phyloP scores from a whole-genome alignment of 192 early-diverging fungal genomes.

The Oehlia diaphana region DNA sequence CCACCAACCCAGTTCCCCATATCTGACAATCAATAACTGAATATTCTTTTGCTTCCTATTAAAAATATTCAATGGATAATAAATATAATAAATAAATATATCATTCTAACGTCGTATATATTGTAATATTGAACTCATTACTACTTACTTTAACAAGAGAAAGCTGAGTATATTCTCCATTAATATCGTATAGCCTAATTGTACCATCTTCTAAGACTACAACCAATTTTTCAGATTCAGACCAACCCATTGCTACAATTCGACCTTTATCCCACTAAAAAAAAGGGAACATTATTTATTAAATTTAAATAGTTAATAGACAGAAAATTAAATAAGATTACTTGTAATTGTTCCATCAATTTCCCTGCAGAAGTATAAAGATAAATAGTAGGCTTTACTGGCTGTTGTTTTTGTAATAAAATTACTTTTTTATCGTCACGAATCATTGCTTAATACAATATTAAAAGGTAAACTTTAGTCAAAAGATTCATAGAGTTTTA shows the following conservation, averaged over 20 bases:
- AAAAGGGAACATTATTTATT: not conserved
- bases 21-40: conserved; percentile 84
- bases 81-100: not conserved
- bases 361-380: conserved; percentile 87
- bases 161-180: conserved; percentile 80
- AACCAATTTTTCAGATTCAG: conserved; percentile 79
- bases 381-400: conserved; percentile 75
- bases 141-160: conserved; percentile 70
- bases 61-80: not conserved
- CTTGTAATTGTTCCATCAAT: conserved; percentile 83
- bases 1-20: conserved; percentile 92
- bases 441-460: conserved; percentile 70
- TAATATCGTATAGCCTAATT: conserved; percentile 78
- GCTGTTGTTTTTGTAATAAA: conserved; percentile 68
- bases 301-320: not conserved
- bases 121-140: not conserved
- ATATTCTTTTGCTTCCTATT: conserved; percentile 75
- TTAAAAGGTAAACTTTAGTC: not conserved
- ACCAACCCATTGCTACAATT: conserved; percentile 95
- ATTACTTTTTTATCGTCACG: conserved; percentile 86
- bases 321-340: conserved; percentile 28
- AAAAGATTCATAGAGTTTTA: not conserved
- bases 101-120: not conserved
- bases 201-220: conserved; percentile 86
- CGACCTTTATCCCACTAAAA: conserved; percentile 82